Percentiles rank a stretch among this genome's conserved stretches.
Conservation (phyloP, 192 early-diverging fungal genomes). For the Coemansia sp. region DNA sequence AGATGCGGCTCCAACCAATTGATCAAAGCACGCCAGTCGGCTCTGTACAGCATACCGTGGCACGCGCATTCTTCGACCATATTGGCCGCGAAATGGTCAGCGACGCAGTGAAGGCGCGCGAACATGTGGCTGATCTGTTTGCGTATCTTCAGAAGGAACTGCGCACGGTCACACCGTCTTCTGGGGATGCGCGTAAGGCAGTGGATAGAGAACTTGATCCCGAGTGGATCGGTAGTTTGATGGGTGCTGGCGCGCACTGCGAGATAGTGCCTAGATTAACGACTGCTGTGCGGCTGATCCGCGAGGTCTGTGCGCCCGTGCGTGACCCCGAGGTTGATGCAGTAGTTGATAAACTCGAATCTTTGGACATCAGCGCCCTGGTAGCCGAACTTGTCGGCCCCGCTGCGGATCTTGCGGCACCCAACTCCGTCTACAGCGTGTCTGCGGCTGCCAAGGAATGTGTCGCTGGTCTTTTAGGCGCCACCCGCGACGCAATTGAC, state of each 20-base stretch:
- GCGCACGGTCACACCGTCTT: slow-evolving; percentile 25
- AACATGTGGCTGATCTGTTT: slow-evolving; percentile 21
- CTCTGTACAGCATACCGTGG: slow-evolving; percentile 24
- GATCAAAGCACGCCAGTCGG: slow-evolving; percentile 14
- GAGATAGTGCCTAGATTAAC: slow-evolving; percentile 24
- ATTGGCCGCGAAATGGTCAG: slow-evolving; percentile 23
- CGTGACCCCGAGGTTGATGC: slow-evolving; percentile 17
- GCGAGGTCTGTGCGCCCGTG: slow-evolving; percentile 38
- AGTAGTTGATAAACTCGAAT: slow-evolving; percentile 3
- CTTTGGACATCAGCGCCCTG: not conserved
- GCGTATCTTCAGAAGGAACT: slow-evolving; percentile 28
- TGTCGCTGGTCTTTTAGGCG: slow-evolving; percentile 15
- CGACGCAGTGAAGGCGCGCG: slow-evolving; percentile 2
- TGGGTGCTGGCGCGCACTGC: slow-evolving; percentile 11
- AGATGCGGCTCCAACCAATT: slow-evolving; percentile 25
- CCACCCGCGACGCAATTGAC: slow-evolving; percentile 15
- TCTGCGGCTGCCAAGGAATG: not conserved
- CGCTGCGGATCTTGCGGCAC: no score
- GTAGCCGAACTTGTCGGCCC: not conserved
- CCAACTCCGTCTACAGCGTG: not conserved
- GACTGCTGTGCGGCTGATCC: slow-evolving; percentile 16
- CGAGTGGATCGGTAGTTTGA: slow-evolving; percentile 23
- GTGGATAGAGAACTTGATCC: slow-evolving; percentile 40
- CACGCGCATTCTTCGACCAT: slow-evolving; percentile 23
- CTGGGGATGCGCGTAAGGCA: slow-evolving; percentile 2